Evolutionary conservation across 2,329 filamentous ascomycete species (phyloP).

Genomic region (Aspergillus fischeri): DNA sequence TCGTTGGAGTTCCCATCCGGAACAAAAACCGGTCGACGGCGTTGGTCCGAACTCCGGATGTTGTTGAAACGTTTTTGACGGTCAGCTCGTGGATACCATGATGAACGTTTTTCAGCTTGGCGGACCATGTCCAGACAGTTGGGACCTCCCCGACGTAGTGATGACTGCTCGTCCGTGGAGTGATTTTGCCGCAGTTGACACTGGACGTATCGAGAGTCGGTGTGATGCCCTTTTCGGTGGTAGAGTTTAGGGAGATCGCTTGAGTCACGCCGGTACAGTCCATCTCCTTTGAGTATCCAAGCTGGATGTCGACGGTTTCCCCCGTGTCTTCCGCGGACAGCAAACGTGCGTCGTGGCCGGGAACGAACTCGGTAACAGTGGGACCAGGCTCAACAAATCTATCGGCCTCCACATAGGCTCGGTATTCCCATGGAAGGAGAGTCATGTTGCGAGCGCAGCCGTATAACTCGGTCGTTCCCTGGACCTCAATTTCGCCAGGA

Average conservation of each 20-base stretch:
- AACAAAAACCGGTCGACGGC: slow-evolving; percentile 57
- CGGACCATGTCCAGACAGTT: slow-evolving; percentile 51
- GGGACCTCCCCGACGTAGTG: slow-evolving; percentile 38
- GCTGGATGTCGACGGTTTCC: slow-evolving; percentile 46
- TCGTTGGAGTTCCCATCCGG: slow-evolving; percentile 54
- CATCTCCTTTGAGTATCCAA: slow-evolving; percentile 59
- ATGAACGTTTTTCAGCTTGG: slow-evolving; percentile 51
- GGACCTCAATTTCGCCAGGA: slow-evolving; percentile 45
- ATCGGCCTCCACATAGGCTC: slow-evolving; percentile 53
- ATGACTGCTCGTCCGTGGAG: slow-evolving; percentile 13
- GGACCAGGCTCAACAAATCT: slow-evolving; percentile 50
- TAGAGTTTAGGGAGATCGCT: slow-evolving; percentile 50
- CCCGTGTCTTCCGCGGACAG: slow-evolving; percentile 43
- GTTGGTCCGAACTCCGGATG: slow-evolving; percentile 42
- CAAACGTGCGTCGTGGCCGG: slow-evolving; percentile 57
- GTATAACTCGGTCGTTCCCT: slow-evolving; percentile 43
- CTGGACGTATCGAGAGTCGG: slow-evolving; percentile 35
- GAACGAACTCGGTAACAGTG: slow-evolving; percentile 55
- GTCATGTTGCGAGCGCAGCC: slow-evolving; percentile 53
- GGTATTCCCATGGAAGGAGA: slow-evolving; percentile 54
- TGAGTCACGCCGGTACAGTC: slow-evolving; percentile 51
- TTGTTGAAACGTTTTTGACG: slow-evolving; percentile 49
- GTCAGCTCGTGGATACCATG: slow-evolving; percentile 58
- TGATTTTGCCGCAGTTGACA: background rate
- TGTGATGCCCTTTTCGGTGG: slow-evolving; percentile 42